phyloP scores from a whole-genome alignment of 2,329 filamentous ascomycete species.

The Cadophora luteo-olivacea region DNA sequence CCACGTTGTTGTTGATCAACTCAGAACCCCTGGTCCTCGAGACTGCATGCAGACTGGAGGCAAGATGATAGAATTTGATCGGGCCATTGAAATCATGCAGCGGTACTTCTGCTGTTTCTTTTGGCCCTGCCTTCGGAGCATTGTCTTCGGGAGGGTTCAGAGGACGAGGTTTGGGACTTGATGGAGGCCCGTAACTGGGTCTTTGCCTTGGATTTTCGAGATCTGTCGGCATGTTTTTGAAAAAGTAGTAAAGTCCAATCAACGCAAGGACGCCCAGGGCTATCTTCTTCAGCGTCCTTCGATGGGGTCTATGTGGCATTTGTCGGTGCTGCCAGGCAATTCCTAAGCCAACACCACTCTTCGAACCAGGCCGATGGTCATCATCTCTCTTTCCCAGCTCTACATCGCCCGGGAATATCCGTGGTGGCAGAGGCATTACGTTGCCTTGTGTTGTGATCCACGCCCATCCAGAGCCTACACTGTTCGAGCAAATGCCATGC shows the following conservation, averaged over 20 bases:
- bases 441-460: constrained; percentile 28
- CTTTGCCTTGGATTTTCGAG: constrained; percentile 43
- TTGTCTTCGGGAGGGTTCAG: constrained; percentile 16
- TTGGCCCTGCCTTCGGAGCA: constrained; percentile 20
- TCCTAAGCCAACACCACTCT: constrained; percentile 36
- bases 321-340: constrained; percentile 44
- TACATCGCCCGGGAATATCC: constrained; percentile 59
- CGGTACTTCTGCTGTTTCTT: constrained; percentile 37
- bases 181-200: constrained; percentile 47
- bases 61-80: constrained; percentile 72
- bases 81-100: constrained; percentile 69
- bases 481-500: constrained; percentile 34
- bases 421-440: constrained; percentile 49
- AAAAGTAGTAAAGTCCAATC: constrained; percentile 65
- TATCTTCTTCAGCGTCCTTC: constrained; percentile 62
- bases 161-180: constrained; percentile 16
- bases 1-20: constrained; percentile 69
- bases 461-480: constrained; percentile 38
- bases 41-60: constrained; percentile 66
- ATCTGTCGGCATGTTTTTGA: constrained; percentile 66
- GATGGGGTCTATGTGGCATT: constrained; percentile 57
- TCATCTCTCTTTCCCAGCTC: constrained; percentile 71
- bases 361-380: constrained; percentile 55
- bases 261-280: constrained; percentile 54
- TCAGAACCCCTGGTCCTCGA: constrained; percentile 58